phyloP scores from a whole-genome alignment of 345 rosid genomes.

The Atalantia buxifolia region DNA sequence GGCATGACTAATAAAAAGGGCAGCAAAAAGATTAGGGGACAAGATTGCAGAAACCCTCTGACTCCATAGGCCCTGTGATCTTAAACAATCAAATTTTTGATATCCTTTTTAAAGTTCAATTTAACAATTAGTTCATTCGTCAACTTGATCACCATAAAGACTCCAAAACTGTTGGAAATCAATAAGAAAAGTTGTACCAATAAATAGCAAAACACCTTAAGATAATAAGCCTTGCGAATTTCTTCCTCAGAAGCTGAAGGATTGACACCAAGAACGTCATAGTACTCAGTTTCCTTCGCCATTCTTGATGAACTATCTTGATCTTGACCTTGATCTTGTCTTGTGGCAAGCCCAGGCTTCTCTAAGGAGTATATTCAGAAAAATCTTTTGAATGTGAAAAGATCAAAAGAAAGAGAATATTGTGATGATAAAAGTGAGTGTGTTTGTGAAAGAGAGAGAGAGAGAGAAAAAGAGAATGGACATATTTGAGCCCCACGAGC shows the following conservation, averaged over 20 bases:
- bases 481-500: constrained; percentile 31
- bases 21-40: neutral
- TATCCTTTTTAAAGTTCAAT: no score
- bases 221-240: constrained; percentile 69
- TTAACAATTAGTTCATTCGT: no score
- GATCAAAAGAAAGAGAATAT: constrained; percentile 10
- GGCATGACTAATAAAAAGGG: neutral
- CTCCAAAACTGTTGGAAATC: no score
- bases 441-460: neutral
- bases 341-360: neutral
- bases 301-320: constrained; percentile 17
- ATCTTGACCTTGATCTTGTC: constrained; percentile 1
- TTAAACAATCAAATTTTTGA: no score
- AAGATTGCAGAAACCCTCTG: neutral
- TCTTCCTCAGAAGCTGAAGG: constrained; percentile 64
- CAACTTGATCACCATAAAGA: no score
- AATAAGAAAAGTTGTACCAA: neutral
- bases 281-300: constrained; percentile 73
- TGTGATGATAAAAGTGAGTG: neutral
- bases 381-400: neutral
- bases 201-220: constrained; percentile 37
- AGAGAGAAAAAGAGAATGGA: neutral
- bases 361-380: neutral
- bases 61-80: neutral
- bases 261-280: constrained; percentile 59